Evolutionary conservation across 2,329 filamentous ascomycete genomes (phyloP).

Genomic region (Ophiostoma populinum): DNA sequence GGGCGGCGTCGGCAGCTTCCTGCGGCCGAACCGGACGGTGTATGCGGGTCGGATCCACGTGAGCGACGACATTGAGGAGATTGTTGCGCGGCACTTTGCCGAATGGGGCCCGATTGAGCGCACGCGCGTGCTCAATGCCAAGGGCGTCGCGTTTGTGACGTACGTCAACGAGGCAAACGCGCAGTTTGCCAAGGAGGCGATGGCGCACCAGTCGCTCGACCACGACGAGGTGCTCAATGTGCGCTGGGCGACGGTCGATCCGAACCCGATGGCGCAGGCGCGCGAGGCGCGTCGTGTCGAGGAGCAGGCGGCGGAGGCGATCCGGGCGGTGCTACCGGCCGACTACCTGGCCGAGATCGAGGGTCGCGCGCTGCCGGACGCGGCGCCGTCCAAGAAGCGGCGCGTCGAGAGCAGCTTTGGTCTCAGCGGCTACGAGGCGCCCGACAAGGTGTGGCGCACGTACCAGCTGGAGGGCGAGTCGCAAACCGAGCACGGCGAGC

Average conservation of each 20-base stretch:
- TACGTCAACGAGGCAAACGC: constrained; percentile 82
- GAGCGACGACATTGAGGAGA: constrained; percentile 90
- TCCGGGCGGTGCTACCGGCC: constrained; percentile 69
- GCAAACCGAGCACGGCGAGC: too few relatives aligned
- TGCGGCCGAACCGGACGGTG: constrained; percentile 82
- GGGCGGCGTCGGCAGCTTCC: constrained; percentile 89
- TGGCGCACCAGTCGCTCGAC: constrained; percentile 87
- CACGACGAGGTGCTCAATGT: constrained; percentile 90
- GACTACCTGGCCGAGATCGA: constrained; percentile 91
- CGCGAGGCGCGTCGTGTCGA: constrained; percentile 78
- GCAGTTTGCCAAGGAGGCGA: constrained; percentile 85
- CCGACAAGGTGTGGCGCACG: constrained; percentile 80
- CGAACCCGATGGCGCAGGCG: constrained; percentile 87
- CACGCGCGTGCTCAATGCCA: constrained; percentile 67
- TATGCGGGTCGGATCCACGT: constrained; percentile 92
- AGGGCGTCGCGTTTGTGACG: constrained; percentile 89
- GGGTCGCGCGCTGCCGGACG: constrained; percentile 42
- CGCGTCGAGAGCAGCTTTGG: constrained; percentile 84
- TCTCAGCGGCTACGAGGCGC: constrained; percentile 78
- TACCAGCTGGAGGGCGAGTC: constrained; percentile 41
- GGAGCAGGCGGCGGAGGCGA: constrained; percentile 90
- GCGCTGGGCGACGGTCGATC: constrained; percentile 90
- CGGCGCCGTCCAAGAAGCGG: constrained; percentile 54
- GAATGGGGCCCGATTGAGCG: constrained; percentile 94
- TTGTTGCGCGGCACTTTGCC: constrained; percentile 84